Conservation (phyloP, 73 alveolate species). For the Uronychia binucleata region DNA sequence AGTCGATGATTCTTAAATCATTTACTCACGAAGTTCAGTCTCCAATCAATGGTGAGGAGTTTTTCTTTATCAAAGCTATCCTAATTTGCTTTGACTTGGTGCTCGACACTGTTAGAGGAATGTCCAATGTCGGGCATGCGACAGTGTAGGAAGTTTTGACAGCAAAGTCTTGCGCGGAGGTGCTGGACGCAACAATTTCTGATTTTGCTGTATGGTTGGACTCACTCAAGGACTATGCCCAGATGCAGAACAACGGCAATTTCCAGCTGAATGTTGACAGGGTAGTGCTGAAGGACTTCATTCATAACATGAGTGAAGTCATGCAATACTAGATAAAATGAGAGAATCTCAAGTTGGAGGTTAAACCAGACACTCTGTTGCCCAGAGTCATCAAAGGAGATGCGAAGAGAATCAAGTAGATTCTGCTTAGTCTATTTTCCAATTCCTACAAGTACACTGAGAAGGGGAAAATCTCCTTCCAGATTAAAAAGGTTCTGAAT, state of each 20-base stretch:
- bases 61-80: background rate
- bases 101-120: background rate
- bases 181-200: background rate
- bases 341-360: background rate
- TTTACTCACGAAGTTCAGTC: conserved; percentile 7
- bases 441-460: background rate
- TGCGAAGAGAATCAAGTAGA: background rate
- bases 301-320: too few relatives aligned
- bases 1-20: background rate
- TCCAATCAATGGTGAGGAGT: background rate
- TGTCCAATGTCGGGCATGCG: background rate
- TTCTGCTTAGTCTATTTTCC: background rate
- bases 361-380: background rate
- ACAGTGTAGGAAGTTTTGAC: background rate
- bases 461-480: background rate
- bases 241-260: background rate
- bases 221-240: background rate
- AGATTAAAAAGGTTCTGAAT: background rate
- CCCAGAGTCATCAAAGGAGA: background rate
- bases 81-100: background rate
- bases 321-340: background rate
- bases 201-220: background rate
- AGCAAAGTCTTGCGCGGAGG: background rate
- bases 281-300: background rate
- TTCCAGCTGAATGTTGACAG: background rate